Conservation (phyloP, 2,329 filamentous ascomycete genomes). For the Neonectria ditissima region DNA sequence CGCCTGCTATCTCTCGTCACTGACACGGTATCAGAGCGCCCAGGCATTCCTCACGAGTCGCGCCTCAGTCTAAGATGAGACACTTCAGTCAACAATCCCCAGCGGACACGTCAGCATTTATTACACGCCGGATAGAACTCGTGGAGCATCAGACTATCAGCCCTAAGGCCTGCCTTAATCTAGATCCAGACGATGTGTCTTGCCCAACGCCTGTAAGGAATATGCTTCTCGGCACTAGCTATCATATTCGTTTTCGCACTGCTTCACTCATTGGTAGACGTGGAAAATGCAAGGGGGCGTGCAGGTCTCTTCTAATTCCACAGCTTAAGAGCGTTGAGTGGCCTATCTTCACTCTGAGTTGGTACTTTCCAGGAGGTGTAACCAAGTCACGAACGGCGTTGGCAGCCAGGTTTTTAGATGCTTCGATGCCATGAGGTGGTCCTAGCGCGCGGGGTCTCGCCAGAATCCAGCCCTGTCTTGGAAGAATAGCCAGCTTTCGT, state of each 20-base stretch:
- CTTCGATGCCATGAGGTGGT: background rate
- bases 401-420: background rate
- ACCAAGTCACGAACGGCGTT: no score
- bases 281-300: no score
- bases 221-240: no score
- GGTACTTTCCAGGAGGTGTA: background rate
- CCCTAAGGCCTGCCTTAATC: background rate
- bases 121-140: background rate
- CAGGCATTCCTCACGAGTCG: background rate
- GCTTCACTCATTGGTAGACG: no score
- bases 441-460: background rate
- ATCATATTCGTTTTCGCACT: no score
- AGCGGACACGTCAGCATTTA: background rate
- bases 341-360: background rate
- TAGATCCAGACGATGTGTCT: no score
- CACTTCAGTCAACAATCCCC: background rate
- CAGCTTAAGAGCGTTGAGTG: no score
- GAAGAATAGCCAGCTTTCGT: no score
- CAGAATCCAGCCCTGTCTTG: background rate
- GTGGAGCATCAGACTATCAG: background rate
- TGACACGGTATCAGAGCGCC: no score
- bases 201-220: background rate
- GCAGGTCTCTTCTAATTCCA: no score
- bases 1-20: background rate
- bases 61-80: background rate